Base-by-base conservation (phyloP, 352 stramenopile species). In the Achlya hypogyna region DNA sequence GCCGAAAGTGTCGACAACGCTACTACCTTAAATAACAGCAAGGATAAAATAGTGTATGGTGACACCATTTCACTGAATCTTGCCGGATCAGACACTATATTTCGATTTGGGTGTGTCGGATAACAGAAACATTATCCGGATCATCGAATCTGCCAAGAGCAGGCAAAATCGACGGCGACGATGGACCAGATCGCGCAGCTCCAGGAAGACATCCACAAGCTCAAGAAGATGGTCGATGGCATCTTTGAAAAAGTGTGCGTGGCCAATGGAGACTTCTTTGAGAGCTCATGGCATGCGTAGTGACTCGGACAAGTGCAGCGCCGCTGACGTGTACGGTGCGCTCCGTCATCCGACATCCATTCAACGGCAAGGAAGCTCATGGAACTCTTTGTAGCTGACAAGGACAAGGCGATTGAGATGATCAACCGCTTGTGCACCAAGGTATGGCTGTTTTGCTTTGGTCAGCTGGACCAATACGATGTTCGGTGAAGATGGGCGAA, bases 141-240 rank as follows among this genome's bases (percentile, higher is more conserved):
- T 18, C 14, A 45, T 45, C 6, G 38, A 9, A n/a, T n/a, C n/a
- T n/a, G n/a, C n/a, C n/a, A n/a, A n/a, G n/a, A n/a, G n/a, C n/a
- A n/a, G n/a, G n/a, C n/a, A n/a, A n/a, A n/a, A n/a, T n/a, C n/a
- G n/a, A n/a, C n/a, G 38, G 6, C 38, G 8, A 20, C 49, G 1
- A 93, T 93, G 84, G 86, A 94, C 78, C 81, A 88, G 75, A 92
- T 93, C 71, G 89, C 91, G 86, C 86, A 91, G 71, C 91, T 94
- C 83, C 86, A 93, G 77, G 86, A 94, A 73, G 86, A 94, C 69
- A 94, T 94, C 58, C 86, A 94, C 75, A 92, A 92, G 82, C 84
- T 94, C 74, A 91, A 92, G 78, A 94, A 94, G 81, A 86, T 94
- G 78, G 91, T 94, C 79, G 84, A 94, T 76, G 74, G 70, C 52